These are phyloP conservation scores for Achaetomium macrosporum DNA, from an alignment of 2,329 filamentous ascomycete genomes.

Conservation along the genomic window DNA sequence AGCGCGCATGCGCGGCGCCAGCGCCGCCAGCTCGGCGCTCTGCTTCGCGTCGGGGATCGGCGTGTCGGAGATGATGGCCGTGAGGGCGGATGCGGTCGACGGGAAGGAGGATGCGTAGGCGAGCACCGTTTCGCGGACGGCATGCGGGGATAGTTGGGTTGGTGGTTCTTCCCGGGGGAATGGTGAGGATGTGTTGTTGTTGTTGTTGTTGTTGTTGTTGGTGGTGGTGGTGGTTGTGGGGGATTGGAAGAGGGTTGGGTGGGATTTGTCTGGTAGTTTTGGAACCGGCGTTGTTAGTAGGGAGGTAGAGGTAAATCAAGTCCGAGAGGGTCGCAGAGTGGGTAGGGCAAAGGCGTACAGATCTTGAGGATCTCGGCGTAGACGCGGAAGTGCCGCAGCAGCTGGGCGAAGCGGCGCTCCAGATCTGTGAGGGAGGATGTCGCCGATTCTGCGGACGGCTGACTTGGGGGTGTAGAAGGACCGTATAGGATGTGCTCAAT, in stretches of 20 bases:
- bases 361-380: slow-evolving; percentile 56
- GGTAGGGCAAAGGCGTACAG: slow-evolving; percentile 38
- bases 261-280: slow-evolving; percentile 41
- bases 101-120: slow-evolving; percentile 51
- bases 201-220: background rate
- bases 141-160: slow-evolving; percentile 45
- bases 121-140: slow-evolving; percentile 50
- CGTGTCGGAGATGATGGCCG: slow-evolving; percentile 47
- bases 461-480: slow-evolving; percentile 30
- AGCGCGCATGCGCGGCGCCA: slow-evolving; percentile 57
- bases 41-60: slow-evolving; percentile 51
- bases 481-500: slow-evolving; percentile 56
- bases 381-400: slow-evolving; percentile 48
- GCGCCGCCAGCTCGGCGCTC: slow-evolving; percentile 50
- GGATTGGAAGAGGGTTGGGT: slow-evolving; percentile 51
- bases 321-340: background rate
- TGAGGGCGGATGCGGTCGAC: slow-evolving; percentile 51
- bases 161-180: slow-evolving; percentile 32
- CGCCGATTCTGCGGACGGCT: slow-evolving; percentile 36
- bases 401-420: slow-evolving; percentile 46
- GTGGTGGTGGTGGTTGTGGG: slow-evolving; percentile 31
- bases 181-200: background rate
- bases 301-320: background rate
- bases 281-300: background rate
- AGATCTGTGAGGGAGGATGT: slow-evolving; percentile 43